phyloP scores from a whole-genome alignment of 1,284 basidiomycete genomes.

The Abortiporus biennis region DNA sequence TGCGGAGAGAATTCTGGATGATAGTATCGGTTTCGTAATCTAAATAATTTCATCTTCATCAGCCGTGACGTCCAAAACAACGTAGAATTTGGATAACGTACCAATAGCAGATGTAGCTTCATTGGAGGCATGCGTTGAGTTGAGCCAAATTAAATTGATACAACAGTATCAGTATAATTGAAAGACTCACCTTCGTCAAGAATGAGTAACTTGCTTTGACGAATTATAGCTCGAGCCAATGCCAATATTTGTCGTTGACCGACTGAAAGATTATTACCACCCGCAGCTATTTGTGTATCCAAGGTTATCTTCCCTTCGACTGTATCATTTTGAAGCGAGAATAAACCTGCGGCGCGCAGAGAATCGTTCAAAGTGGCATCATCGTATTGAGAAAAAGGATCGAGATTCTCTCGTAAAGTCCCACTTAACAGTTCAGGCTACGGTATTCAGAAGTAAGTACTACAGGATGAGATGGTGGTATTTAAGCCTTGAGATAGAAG shows the following conservation, averaged over 20 bases:
- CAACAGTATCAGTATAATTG: slow-evolving; percentile 3
- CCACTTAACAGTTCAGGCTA: slow-evolving; percentile 35
- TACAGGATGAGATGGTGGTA: not conserved
- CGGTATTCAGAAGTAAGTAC: too few species aligned
- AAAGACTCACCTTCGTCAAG: slow-evolving; percentile 26
- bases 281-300: slow-evolving; percentile 24
- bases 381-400: slow-evolving; percentile 45
- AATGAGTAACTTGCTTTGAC: slow-evolving; percentile 26
- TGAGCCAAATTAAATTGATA: not conserved
- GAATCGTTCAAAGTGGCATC: slow-evolving; percentile 32
- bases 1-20: slow-evolving; percentile 27
- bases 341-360: slow-evolving; percentile 22
- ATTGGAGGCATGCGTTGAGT: slow-evolving; percentile 9
- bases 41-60: not conserved
- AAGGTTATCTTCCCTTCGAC: slow-evolving; percentile 22
- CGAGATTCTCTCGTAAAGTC: slow-evolving; percentile 27
- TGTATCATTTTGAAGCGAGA: slow-evolving; percentile 19
- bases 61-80: not conserved
- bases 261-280: slow-evolving; percentile 37
- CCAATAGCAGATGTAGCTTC: slow-evolving; percentile 47
- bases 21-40: slow-evolving; percentile 26
- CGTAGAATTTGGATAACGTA: too few species aligned
- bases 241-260: slow-evolving; percentile 47
- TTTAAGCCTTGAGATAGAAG: not conserved
- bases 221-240: slow-evolving; percentile 25